Base-by-base conservation (phyloP, 805 yeast genomes). In the Saccharomycopsis sp. region DNA sequence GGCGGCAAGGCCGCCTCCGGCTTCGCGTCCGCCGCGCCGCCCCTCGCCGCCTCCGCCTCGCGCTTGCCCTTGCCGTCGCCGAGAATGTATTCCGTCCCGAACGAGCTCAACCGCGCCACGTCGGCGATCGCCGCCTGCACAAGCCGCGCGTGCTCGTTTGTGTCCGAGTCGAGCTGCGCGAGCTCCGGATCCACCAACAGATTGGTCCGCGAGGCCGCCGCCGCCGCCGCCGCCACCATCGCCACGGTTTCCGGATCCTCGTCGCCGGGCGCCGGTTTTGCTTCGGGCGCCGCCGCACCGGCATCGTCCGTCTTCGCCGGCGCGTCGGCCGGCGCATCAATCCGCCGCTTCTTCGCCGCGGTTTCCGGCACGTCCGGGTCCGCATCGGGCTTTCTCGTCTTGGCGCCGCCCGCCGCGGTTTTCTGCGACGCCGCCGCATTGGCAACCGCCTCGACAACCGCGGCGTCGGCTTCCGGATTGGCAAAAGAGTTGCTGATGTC, bases 51-150 rank as follows among this genome's bases (percentile, higher is more conserved):
- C 16, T 12, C 48, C 7, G 4, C 21, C 5, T 12, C 48, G 8
- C 16, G 4, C 8, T n/a, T 12, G 7, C 4, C 48, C 8, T 12
- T 37, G n/a, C n/a, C 44, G 70, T 41, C 51, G 41, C 44, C 55
- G 29, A 70, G 58, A 34, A 70, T 54, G 58, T 69, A 69, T 24
- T 67, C 71, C 29, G 64, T 68, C 53, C 68, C 73, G 37, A 71
- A 63, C 1, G 66, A 62, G 3, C 73, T 71, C 20, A 78, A 66
- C 54, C 72, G 75, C 9, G 59, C 63, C 0, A 89, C 88, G 64
- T 85, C 88, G 61, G 83, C 73, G 51, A 86, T 82, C 1, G 88
- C 89, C 52, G 85, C 89, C 59, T 84, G 82, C 9, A 84, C 90
- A 57, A 85, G 71, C 62, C 79, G 85, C 57, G 82, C 87, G 63